Evolutionary conservation across 108 stramenopile genomes (phyloP).

Genomic region (Bacterosira constricta): DNA sequence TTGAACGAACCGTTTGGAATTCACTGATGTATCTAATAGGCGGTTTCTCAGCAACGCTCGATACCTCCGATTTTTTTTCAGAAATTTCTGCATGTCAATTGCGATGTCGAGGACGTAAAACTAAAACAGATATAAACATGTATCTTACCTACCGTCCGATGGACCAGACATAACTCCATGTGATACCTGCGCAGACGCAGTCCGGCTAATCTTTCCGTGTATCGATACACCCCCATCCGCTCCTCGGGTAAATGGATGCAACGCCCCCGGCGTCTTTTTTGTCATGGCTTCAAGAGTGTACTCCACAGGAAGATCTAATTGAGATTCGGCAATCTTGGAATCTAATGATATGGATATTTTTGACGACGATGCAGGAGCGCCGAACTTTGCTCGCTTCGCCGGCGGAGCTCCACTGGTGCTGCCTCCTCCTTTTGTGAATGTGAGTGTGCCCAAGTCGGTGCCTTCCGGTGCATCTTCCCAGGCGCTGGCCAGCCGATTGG

Average conservation of each 20-base stretch:
- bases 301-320: constrained; percentile 67
- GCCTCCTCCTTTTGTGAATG: constrained; percentile 80
- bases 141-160: too few relatives aligned
- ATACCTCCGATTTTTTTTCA: constrained; percentile 66
- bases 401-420: constrained; percentile 4
- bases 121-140: too few relatives aligned
- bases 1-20: constrained; percentile 81
- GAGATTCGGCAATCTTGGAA: constrained; percentile 30
- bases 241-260: constrained; percentile 80
- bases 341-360: constrained; percentile 35
- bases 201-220: constrained; percentile 73
- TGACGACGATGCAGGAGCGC: constrained; percentile 15
- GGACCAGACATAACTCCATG: constrained; percentile 27
- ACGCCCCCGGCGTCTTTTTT: constrained; percentile 65
- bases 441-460: constrained; percentile 77
- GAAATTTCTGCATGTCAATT: too few relatives aligned
- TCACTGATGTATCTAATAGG: constrained; percentile 66
- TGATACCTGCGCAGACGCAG: constrained; percentile 75
- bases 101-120: too few relatives aligned
- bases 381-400: constrained; percentile 27
- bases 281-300: constrained; percentile 88
- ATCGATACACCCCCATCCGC: constrained; percentile 68
- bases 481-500: constrained; percentile 66
- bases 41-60: constrained; percentile 69
- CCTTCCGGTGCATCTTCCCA: constrained; percentile 83